Percentiles rank a stretch among this genome's conserved stretches.
These are phyloP conservation scores for Radiomyces spectabilis DNA, from an alignment of 192 early-diverging fungal genomes.

Conservation along the genomic window DNA sequence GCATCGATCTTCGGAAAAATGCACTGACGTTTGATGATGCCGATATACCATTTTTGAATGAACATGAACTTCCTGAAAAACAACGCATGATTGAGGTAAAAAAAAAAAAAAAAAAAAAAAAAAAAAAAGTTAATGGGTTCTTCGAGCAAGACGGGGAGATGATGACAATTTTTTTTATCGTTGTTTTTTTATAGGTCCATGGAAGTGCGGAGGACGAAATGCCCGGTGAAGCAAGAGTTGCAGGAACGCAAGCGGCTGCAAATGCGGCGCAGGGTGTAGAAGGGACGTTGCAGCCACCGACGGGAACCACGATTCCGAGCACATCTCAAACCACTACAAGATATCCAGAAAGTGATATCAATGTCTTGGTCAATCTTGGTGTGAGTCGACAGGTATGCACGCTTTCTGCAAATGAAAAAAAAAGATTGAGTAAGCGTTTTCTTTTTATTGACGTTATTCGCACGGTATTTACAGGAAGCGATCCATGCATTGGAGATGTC, in stretches of 20 bases:
- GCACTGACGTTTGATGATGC: constrained; percentile 72
- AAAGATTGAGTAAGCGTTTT: too few relatives aligned
- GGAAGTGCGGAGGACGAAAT: constrained; percentile 32
- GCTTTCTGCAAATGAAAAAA: too few relatives aligned
- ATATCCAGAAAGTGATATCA: constrained; percentile 63
- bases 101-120: not conserved
- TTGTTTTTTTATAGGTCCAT: constrained; percentile 15
- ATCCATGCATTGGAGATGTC: constrained; percentile 68
- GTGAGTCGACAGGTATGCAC: constrained; percentile 55
- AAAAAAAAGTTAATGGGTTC: not conserved
- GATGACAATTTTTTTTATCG: not conserved
- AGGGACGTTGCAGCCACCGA: too few relatives aligned
- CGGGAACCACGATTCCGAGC: constrained; percentile 1
- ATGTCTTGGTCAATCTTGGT: constrained; percentile 70
- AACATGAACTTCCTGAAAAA: constrained; percentile 84
- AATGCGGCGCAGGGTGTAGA: too few relatives aligned
- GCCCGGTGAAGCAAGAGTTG: constrained; percentile 29
- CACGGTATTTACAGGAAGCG: constrained; percentile 40
- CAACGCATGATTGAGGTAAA: constrained; percentile 29
- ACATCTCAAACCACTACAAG: not conserved
- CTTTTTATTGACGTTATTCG: not conserved
- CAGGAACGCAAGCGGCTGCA: constrained; percentile 16
- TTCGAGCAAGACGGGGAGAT: too few relatives aligned
- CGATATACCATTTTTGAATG: constrained; percentile 79
- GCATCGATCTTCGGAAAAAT: constrained; percentile 85